These are phyloP conservation scores for Ceratocystis huliohia DNA, from an alignment of 2,329 filamentous ascomycete species.

Conservation along the genomic window DNA sequence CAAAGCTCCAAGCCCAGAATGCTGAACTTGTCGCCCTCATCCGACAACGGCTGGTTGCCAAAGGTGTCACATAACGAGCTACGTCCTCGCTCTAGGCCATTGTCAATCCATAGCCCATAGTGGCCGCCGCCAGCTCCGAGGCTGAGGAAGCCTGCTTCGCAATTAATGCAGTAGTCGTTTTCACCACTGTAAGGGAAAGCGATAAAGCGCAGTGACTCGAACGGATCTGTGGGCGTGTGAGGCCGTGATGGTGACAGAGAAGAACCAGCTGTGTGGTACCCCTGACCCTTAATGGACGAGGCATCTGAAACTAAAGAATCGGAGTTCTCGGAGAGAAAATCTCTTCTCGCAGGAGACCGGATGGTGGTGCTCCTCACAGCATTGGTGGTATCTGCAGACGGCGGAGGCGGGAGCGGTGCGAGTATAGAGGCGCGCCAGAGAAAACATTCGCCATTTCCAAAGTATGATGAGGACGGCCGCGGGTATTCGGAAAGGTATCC, in stretches of 20 bases:
- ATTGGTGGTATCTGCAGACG: constrained; percentile 40
- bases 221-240: constrained; percentile 23
- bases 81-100: constrained; percentile 69
- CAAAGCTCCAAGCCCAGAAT: constrained; percentile 85
- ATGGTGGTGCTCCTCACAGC: constrained; percentile 35
- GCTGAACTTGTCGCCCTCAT: constrained; percentile 84
- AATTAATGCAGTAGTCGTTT: constrained; percentile 95
- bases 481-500: constrained; percentile 87
- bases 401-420: constrained; percentile 40
- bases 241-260: constrained; percentile 25
- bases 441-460: constrained; percentile 90
- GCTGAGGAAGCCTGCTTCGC: constrained; percentile 71
- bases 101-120: constrained; percentile 88
- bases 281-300: constrained; percentile 13
- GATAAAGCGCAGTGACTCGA: constrained; percentile 78
- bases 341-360: constrained; percentile 23
- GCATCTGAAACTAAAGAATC: constrained; percentile 24
- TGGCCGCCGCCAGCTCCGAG: constrained; percentile 80
- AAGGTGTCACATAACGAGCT: constrained; percentile 81
- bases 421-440: constrained; percentile 50
- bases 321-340: constrained; percentile 27
- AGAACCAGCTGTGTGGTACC: constrained; percentile 15
- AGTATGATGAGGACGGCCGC: constrained; percentile 71
- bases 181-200: constrained; percentile 92
- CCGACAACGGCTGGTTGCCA: constrained; percentile 85